Percentiles rank a stretch among this genome's conserved stretches.
Evolutionary conservation across 2,329 filamentous ascomycete genomes (phyloP).

Genomic region (Alternaria longipes): DNA sequence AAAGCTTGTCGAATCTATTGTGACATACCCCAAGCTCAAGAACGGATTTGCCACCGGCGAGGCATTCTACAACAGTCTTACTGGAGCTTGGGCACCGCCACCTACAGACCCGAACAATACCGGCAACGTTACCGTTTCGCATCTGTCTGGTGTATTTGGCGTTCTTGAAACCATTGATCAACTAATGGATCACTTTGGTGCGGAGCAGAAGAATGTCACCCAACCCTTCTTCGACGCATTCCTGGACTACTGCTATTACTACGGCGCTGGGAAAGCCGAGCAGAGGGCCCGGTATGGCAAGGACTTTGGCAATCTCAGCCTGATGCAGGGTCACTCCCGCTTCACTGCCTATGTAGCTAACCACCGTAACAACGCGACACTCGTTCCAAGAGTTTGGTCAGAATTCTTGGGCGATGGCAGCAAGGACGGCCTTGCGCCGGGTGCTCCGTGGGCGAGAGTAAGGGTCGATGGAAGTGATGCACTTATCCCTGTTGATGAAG

Average conservation of each 20-base stretch:
- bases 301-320: slow-evolving; percentile 56
- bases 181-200: slow-evolving; percentile 58
- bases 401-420: slow-evolving; percentile 60
- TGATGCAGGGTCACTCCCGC: slow-evolving; percentile 67
- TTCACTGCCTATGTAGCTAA: slow-evolving; percentile 65
- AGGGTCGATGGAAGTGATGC: slow-evolving; percentile 57
- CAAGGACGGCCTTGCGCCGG: slow-evolving; percentile 46
- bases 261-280: slow-evolving; percentile 59
- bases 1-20: slow-evolving; percentile 61
- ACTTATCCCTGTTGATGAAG: slow-evolving; percentile 63
- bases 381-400: slow-evolving; percentile 63
- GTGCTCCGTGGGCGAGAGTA: slow-evolving; percentile 57
- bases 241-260: slow-evolving; percentile 70
- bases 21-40: slow-evolving; percentile 63
- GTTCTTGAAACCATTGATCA: slow-evolving; percentile 67
- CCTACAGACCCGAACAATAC: slow-evolving; percentile 62
- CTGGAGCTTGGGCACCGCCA: slow-evolving; percentile 62
- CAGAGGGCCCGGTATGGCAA: slow-evolving; percentile 64
- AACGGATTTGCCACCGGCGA: slow-evolving; percentile 68
- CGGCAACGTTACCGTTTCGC: slow-evolving; percentile 63
- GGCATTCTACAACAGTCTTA: slow-evolving; percentile 61
- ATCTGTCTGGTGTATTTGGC: slow-evolving; percentile 68
- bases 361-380: slow-evolving; percentile 56
- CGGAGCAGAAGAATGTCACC: slow-evolving; percentile 54
- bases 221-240: slow-evolving; percentile 63